Conservation (phyloP, 352 stramenopile species). For the Globisporangium heterothallicum region DNA sequence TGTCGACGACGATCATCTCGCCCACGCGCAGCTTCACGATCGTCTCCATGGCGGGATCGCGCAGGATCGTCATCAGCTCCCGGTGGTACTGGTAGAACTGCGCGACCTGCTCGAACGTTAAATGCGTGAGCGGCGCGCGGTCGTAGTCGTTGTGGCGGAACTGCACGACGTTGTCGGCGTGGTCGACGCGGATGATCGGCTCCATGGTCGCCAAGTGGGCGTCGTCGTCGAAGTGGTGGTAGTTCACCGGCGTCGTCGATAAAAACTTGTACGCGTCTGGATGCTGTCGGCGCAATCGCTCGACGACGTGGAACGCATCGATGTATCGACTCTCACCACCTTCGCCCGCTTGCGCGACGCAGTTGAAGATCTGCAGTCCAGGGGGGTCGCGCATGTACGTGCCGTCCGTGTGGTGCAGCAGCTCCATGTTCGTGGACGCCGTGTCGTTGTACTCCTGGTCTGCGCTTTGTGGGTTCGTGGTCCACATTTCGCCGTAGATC, state of each 20-base stretch:
- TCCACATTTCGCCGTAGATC: conserved; percentile 90
- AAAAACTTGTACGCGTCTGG: conserved; percentile 71
- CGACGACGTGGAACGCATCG: conserved; percentile 72
- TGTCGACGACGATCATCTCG: conserved; percentile 85
- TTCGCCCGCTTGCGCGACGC: conserved; percentile 61
- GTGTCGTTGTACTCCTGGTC: conserved; percentile 84
- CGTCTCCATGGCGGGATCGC: conserved; percentile 58
- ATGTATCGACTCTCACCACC: conserved; percentile 76
- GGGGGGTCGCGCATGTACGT: conserved; percentile 85
- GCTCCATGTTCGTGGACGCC: conserved; percentile 78
- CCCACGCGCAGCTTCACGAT: conserved; percentile 59
- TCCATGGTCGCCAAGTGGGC: conserved; percentile 75
- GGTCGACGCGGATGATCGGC: conserved; percentile 73
- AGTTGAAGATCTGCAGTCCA: conserved; percentile 90
- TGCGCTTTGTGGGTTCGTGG: conserved; percentile 66
- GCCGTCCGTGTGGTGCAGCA: conserved; percentile 84
- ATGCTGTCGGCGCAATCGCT: conserved; percentile 51
- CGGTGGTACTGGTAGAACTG: conserved; percentile 74
- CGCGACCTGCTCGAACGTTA: conserved; percentile 64
- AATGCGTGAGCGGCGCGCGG: conserved; percentile 70
- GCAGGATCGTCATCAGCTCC: conserved; percentile 61
- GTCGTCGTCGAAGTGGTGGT: conserved; percentile 75
- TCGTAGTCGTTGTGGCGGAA: conserved; percentile 90
- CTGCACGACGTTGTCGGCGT: conserved; percentile 61
- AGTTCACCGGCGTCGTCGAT: conserved; percentile 59